Evolutionary conservation across 2,329 filamentous ascomycete genomes (phyloP), one percentile per base, ranked within the genome.

Genomic region (Fusarium humuli): DNA sequence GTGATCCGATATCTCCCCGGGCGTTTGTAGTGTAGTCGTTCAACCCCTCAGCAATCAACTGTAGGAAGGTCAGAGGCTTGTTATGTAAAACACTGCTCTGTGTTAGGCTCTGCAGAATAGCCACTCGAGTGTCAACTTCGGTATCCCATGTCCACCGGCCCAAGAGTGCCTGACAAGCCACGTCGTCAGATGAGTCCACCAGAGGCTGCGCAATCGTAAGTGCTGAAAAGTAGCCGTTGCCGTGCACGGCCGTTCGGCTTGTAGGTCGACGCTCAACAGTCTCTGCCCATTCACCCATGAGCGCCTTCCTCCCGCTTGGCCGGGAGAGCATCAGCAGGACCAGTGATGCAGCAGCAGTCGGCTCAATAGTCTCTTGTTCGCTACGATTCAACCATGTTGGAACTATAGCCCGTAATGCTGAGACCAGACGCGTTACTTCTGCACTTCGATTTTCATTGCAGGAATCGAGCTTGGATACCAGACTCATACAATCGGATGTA

Each of bases 1-100:
- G 88, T 0, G 94, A 97, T 7, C 96, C 96, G 50, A 98, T 87
- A 76, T 99, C 96, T 18, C 96, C 96, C 60, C 94, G 86, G 16
- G 94, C 91, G 71, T 93, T 95, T 6, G 93, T 94, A 0, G 93
- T 97, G 76, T 98, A 98, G 77, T 99, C 94, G 70, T 95, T 91
- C 29, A 99, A 81, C 0, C 91, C 89, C 42, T 86, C 85, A 1
- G 79, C 76, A 11, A 91, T 78, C 3, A 89, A 67, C 0, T 75
- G 72, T 3, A 87, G 65, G 61, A 89, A 86, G 5, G 75, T 72
- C 7, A 72, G 68, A 6, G 81, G 77, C 44, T 82, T 80, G 29
- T 82, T 76, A 40, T 74, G 78, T 6, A 89, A 77, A 7, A 86
- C 76, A 8, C 79, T 79, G 60, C 83, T 86, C 34, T 80, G 81